phyloP scores from a whole-genome alignment of 805 yeast species.

The Yarrowia sp. region DNA sequence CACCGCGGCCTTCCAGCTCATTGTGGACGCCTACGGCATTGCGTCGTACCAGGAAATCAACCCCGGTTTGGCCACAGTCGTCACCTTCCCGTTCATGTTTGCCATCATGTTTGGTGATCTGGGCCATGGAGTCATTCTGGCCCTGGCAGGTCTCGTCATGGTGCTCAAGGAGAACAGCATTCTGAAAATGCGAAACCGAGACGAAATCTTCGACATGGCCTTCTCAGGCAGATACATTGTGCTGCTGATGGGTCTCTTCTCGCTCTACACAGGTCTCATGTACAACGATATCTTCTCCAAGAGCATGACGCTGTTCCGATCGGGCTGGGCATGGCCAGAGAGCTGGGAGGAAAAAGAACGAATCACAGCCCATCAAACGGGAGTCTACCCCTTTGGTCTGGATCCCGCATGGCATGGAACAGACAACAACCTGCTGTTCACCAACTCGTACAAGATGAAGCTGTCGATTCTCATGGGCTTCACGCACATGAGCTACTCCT shows the following conservation, averaged over 20 bases:
- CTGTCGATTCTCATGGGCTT: conserved; percentile 94
- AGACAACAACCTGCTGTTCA: conserved; percentile 84
- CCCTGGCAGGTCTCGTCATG: conserved; percentile 71
- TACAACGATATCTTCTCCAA: conserved; percentile 94
- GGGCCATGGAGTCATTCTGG: conserved; percentile 90
- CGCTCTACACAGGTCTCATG: conserved; percentile 91
- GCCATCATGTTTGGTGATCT: conserved; percentile 99
- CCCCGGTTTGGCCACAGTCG: conserved; percentile 92
- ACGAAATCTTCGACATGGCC: conserved; percentile 97
- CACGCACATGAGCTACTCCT: conserved; percentile 91
- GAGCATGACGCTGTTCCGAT: conserved; percentile 82
- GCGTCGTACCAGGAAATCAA: conserved; percentile 94
- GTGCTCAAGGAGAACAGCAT: conserved; percentile 76
- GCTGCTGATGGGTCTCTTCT: conserved; percentile 92
- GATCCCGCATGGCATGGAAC: conserved; percentile 98
- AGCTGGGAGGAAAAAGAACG: conserved; percentile 69
- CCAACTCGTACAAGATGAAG: conserved; percentile 97
- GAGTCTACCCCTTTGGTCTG: conserved; percentile 82
- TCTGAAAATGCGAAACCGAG: conserved; percentile 66
- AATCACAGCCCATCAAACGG: conserved; percentile 65
- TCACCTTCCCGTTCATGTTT: conserved; percentile 98
- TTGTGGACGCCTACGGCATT: conserved; percentile 95
- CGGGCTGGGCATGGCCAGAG: conserved; percentile 94
- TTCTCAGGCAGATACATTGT: conserved; percentile 90
- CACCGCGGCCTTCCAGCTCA: conserved; percentile 88